A percentile compares a stretch with the other conserved stretches of the same genome.
These are phyloP conservation scores for Aspergillus brunneoviolaceus DNA, from an alignment of 2,329 filamentous ascomycete genomes.

Conservation along the genomic window DNA sequence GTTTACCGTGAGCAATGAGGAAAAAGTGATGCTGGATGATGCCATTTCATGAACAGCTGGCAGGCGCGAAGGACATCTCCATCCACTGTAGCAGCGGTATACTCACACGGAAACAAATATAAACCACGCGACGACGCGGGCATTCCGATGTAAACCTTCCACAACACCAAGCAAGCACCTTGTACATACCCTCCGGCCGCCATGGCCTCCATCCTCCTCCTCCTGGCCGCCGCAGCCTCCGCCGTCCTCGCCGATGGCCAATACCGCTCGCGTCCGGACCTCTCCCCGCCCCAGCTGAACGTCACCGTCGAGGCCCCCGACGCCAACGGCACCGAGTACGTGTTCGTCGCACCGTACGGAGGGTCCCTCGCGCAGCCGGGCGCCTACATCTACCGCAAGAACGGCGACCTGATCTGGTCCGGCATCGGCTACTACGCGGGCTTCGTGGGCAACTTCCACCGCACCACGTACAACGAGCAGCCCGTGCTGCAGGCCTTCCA, in stretches of 20 bases:
- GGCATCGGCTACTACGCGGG: constrained; percentile 54
- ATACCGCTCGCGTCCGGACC: constrained; percentile 50
- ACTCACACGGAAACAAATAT: background rate
- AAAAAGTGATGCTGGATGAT: background rate
- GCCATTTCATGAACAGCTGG: background rate
- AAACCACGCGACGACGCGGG: background rate
- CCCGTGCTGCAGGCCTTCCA: constrained; percentile 57
- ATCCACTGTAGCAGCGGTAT: background rate
- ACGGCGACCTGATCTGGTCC: constrained; percentile 59
- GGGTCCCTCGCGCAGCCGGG: constrained; percentile 50
- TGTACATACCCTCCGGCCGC: background rate
- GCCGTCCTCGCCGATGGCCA: constrained; percentile 41
- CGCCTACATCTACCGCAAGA: constrained; percentile 56
- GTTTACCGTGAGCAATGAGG: background rate
- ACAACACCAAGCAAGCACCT: background rate
- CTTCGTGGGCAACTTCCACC: constrained; percentile 56
- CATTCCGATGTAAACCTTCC: background rate
- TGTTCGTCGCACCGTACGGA: constrained; percentile 40
- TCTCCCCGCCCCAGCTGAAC: constrained; percentile 45
- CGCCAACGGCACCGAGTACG: constrained; percentile 37
- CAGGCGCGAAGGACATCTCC: background rate
- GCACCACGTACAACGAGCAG: constrained; percentile 50
- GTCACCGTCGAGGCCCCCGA: constrained; percentile 40
- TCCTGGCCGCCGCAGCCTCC: constrained; percentile 25
- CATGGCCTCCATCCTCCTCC: constrained; percentile 6